Evolutionary conservation across 2,329 filamentous ascomycete genomes (phyloP).

Genomic region (Albophoma yamanashiensis): DNA sequence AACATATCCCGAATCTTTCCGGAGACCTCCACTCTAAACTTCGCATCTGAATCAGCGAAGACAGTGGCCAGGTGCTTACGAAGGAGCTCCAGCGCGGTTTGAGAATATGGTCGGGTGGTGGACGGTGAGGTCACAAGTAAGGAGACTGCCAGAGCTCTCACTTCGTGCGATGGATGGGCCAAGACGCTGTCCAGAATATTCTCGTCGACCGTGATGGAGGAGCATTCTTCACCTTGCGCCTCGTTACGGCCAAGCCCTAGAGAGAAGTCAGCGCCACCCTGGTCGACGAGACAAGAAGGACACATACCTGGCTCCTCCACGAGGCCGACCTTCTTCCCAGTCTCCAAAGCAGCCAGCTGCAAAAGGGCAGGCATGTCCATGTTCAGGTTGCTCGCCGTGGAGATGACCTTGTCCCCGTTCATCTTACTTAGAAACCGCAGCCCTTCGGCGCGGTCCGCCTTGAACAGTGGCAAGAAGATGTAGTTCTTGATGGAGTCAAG

Average conservation of each 20-base stretch:
- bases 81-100: constrained; percentile 50
- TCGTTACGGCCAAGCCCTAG: constrained; percentile 16
- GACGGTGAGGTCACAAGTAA: constrained; percentile 68
- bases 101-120: constrained; percentile 61
- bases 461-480: constrained; percentile 52
- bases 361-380: constrained; percentile 45
- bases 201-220: constrained; percentile 24
- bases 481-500: constrained; percentile 56
- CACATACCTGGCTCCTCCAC: constrained; percentile 54
- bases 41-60: constrained; percentile 76
- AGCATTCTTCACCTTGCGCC: constrained; percentile 8
- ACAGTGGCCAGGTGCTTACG: constrained; percentile 56
- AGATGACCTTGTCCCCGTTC: constrained; percentile 37
- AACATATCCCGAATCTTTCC: constrained; percentile 66
- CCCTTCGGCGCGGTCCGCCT: constrained; percentile 40
- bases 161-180: constrained; percentile 46
- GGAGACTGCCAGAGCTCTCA: constrained; percentile 72
- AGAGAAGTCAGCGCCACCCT: neutral
- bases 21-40: constrained; percentile 73
- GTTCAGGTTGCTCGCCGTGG: constrained; percentile 30
- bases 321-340: constrained; percentile 59
- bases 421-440: constrained; percentile 47
- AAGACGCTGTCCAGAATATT: constrained; percentile 41
- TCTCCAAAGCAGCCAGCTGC: constrained; percentile 56
- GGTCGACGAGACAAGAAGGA: too few relatives aligned